Evolutionary conservation across 2,329 filamentous ascomycete species (phyloP), one percentile per base, ranked within the genome.

Genomic region (Clarireedia monteithiana): DNA sequence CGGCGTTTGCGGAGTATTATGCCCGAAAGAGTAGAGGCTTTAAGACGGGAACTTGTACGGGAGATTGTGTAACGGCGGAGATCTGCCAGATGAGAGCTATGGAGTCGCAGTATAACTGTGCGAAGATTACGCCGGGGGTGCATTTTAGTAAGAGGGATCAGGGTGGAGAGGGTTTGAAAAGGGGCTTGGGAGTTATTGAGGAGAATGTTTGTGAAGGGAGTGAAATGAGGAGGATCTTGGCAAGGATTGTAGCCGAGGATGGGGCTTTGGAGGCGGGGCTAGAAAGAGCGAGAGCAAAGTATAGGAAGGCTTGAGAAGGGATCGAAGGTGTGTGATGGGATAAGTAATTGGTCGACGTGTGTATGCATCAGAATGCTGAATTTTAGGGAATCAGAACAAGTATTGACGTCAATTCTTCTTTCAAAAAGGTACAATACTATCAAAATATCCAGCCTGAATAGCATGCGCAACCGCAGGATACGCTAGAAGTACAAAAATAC

Each of bases 1-100:
- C 63, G 0, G 66, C 72, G 1, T 82, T 83, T 61, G 68, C 74
- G 15, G 69, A 67, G 3, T 83, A 75, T 64, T 72, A 74, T 49
- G 64, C 69, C 0, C 71, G 78, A 55, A 78, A 77, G 58, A 73
- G 70, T 9, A 72, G 80, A 5, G 61, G 55, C 2, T 64, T 51
- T 23, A 77, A 77, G 3, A 77, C 73, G 68, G 67, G 68, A 5
- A 57, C 50, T 3, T 82, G 79, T 59, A 68, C 64, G 0, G 74
- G 67, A 1, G 67, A 69, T 5, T 81, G 78, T 62, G 70, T 70
- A 58, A 66, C 61, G 2, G 59, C 66, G 2, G 75, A 80, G 64
- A 75, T 83, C 6, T 83, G 80, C 62, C 71, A 74, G 60, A 62
- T 83, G 27, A 71, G 79, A n/a, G 77, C 75, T 1, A 77, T 71